Evolutionary conservation across 2,329 filamentous ascomycete genomes (phyloP), one percentile per base, ranked within the genome.

Genomic region (Colletotrichum spinosum): DNA sequence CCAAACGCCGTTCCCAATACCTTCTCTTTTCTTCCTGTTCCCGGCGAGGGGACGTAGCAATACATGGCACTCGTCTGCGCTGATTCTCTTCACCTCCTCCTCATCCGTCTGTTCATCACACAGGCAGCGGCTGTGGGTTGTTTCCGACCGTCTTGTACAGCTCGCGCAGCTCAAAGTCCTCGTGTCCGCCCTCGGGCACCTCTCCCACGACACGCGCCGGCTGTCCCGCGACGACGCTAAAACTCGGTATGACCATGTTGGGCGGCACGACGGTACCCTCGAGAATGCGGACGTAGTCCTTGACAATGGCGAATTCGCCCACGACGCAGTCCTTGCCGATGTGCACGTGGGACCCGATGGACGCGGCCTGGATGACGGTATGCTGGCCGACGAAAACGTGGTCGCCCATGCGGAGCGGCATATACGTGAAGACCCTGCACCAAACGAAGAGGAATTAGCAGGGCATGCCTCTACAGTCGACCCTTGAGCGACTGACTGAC

Each of bases 181-280:
- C 88, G 57, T 87, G 81, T 0, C 84, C 87, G 2, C 92, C 91
- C 74, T 93, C 91, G 0, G 89, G 88, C 2, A 97, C 85, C 79
- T 97, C 93, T 1, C 92, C 93, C 4, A 97, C 86, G 52, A 97
- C 90, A 60, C 91, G 84, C 0, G 90, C 94, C 1, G 94, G 94
- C 73, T 87, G 83, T 0, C 94, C 94, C 0, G 90, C 95, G n/a
- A 99, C 94, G 60, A 98, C 88, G 60, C 90, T 94, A 76, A 96
- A 97, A 74, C 93, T 94, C 1, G 95, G 94, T 60, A 98, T 91
- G 33, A 98, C 93, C 90, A 97, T 97, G 67, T 93, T 91, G 0
- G 91, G 84, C 2, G 96, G 92, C 6, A 99, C 87, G 4, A 97
- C 90, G 0, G 92, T 88, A 37, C 91, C 91, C 66, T 97, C 93